Evolutionary conservation across 257 asterid genomes (phyloP).

Genomic region (Lithospermum erythrorhizon): DNA sequence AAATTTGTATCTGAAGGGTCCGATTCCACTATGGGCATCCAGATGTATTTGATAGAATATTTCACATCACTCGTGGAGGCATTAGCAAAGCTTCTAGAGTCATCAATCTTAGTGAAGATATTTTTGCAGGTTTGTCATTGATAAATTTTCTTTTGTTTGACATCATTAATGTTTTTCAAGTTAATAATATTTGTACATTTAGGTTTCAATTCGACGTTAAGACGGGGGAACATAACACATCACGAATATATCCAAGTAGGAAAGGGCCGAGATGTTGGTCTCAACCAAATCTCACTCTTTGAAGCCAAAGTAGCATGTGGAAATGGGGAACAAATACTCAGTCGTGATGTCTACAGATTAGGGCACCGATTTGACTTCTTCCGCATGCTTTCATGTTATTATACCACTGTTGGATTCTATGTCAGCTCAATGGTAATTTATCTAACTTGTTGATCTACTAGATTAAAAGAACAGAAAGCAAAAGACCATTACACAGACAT

Average conservation of each 20-base stretch:
- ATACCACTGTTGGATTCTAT: conserved; percentile 84
- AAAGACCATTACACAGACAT: not conserved
- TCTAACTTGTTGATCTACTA: conserved; percentile 2
- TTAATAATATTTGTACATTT: conserved; percentile 11
- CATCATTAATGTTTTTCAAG: not conserved
- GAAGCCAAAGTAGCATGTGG: conserved; percentile 98
- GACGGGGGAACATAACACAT: conserved; percentile 89
- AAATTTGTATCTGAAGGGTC: conserved; percentile 36
- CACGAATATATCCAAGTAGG: conserved; percentile 96
- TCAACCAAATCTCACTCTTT: conserved; percentile 89
- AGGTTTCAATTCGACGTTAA: conserved; percentile 84
- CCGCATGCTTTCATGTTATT: conserved; percentile 83
- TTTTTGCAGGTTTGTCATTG: conserved; percentile 77
- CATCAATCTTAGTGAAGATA: conserved; percentile 95
- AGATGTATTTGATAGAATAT: conserved; percentile 87
- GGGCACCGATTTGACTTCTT: conserved; percentile 97
- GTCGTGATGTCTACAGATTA: conserved; percentile 89
- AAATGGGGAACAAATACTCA: conserved; percentile 88
- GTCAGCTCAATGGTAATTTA: conserved; percentile 80
- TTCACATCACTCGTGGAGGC: conserved; percentile 97
- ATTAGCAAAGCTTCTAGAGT: conserved; percentile 92
- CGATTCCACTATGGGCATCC: conserved; percentile 99
- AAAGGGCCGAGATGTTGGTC: conserved; percentile 95
- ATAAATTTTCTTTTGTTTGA: conserved; percentile 5
- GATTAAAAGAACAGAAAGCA: not conserved